Percentiles rank a stretch among this genome's conserved stretches.
Evolutionary conservation across 2,329 filamentous ascomycete species (phyloP).

Genomic region (Phyllosticta citribraziliensis): DNA sequence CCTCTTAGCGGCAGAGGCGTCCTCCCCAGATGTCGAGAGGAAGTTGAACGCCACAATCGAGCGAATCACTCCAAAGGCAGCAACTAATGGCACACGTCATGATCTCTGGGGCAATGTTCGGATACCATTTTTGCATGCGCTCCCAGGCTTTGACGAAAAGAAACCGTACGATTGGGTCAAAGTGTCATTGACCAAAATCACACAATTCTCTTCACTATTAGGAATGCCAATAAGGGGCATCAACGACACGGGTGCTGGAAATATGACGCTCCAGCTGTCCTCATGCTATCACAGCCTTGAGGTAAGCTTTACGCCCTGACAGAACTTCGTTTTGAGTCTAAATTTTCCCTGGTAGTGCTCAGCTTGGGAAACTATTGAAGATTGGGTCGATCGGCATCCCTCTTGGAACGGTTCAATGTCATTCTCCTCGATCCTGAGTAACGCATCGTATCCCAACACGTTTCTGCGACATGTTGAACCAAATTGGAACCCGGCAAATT

Average conservation of each 20-base stretch:
- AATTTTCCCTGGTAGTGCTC: no score
- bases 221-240: background rate
- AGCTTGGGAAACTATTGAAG: no score
- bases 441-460: background rate
- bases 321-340: background rate
- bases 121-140: background rate
- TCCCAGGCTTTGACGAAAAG: background rate
- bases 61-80: background rate
- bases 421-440: background rate
- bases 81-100: background rate
- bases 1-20: background rate
- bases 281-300: background rate
- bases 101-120: background rate
- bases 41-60: background rate
- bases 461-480: background rate
- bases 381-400: background rate
- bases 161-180: background rate
- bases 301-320: background rate
- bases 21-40: background rate
- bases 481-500: background rate
- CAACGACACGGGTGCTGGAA: background rate
- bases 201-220: background rate
- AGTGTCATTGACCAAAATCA: background rate
- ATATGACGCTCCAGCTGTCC: background rate
- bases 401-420: background rate